A percentile compares a stretch with the other conserved stretches of the same genome.
Conservation (phyloP, 176 grass and related monocot genomes). For the Triticum urartu region DNA sequence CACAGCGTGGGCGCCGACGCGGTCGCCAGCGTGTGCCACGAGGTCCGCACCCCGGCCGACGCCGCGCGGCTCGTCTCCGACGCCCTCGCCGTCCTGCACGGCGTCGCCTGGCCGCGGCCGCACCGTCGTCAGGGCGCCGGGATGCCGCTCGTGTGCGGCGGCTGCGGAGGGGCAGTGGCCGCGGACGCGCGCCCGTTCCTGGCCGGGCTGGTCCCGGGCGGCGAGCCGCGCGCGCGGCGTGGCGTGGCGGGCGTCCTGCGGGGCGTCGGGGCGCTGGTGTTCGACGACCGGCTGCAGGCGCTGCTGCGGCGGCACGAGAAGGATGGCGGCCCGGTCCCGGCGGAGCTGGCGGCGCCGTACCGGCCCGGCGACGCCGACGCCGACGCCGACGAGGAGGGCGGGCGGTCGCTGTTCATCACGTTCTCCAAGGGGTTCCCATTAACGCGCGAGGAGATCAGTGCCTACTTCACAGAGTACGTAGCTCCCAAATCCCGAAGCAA, state of each 20-base stretch:
- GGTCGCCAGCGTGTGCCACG: not conserved
- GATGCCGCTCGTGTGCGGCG: conserved; percentile 20
- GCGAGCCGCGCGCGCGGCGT: conserved; percentile 15
- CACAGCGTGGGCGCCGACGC: conserved; percentile 29
- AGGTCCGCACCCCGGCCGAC: not conserved
- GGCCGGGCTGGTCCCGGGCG: conserved; percentile 15
- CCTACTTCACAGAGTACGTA: conserved; percentile 72
- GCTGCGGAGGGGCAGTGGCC: not conserved
- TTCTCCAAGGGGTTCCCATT: conserved; percentile 79
- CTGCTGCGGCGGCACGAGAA: conserved; percentile 49
- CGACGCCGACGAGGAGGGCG: not conserved
- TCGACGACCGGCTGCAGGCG: conserved; percentile 52
- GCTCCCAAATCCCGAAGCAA: conserved; percentile 8
- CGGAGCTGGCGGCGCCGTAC: conserved; percentile 35
- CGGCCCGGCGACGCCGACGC: not conserved
- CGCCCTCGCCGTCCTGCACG: conserved; percentile 43
- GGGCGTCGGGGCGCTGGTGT: conserved; percentile 53
- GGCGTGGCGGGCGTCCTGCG: conserved; percentile 37
- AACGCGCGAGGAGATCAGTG: conserved; percentile 52
- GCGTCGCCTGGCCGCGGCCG: not conserved
- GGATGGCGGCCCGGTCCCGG: conserved; percentile 17
- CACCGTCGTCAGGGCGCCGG: not conserved
- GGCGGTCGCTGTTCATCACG: conserved; percentile 74
- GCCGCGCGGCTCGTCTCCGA: conserved; percentile 49
- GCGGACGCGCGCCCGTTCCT: conserved; percentile 33